Percentiles rank a stretch among this genome's conserved stretches.
These are phyloP conservation scores for Penicillium steckii DNA, from an alignment of 495 filamentous ascomycete genomes.

Conservation along the genomic window DNA sequence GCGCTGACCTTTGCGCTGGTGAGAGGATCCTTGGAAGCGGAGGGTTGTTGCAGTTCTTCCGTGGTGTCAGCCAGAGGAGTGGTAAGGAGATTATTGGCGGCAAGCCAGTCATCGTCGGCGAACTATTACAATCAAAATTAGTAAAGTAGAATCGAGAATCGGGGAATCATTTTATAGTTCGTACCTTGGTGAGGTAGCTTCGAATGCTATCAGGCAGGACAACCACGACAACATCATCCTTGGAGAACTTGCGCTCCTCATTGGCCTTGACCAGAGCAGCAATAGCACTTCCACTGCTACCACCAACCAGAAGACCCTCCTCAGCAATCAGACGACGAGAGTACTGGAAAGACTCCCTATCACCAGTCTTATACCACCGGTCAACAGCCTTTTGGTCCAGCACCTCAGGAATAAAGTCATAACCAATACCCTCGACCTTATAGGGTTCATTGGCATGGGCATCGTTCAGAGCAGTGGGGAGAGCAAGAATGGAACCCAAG, in stretches of 20 bases:
- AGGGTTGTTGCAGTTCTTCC: slow-evolving; percentile 24
- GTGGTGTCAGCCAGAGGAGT: slow-evolving; percentile 50
- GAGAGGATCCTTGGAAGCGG: slow-evolving; percentile 55
- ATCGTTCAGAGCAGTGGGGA: slow-evolving; percentile 75
- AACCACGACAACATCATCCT: slow-evolving; percentile 83
- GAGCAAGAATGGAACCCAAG: slow-evolving; percentile 79
- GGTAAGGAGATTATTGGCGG: slow-evolving; percentile 84
- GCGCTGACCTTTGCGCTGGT: slow-evolving; percentile 71
- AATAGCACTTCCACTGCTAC: slow-evolving; percentile 91
- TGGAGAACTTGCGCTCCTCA: slow-evolving; percentile 69
- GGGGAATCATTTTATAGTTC: not conserved
- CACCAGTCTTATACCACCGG: slow-evolving; percentile 97
- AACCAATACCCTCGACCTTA: slow-evolving; percentile 98
- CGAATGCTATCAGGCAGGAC: slow-evolving; percentile 93
- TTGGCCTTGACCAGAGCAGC: slow-evolving; percentile 78
- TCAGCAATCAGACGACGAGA: slow-evolving; percentile 88
- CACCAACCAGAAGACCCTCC: slow-evolving; percentile 91
- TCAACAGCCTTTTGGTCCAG: slow-evolving; percentile 80
- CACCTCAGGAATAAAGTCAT: slow-evolving; percentile 96
- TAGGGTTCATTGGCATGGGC: slow-evolving; percentile 79
- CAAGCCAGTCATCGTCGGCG: slow-evolving; percentile 97
- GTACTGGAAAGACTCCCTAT: slow-evolving; percentile 86
- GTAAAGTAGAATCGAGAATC: not conserved
- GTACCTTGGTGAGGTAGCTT: slow-evolving; percentile 91
- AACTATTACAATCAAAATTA: slow-evolving; percentile 50